phyloP scores from a whole-genome alignment of 495 filamentous ascomycete genomes.

The Trichocladium antarcticum region DNA sequence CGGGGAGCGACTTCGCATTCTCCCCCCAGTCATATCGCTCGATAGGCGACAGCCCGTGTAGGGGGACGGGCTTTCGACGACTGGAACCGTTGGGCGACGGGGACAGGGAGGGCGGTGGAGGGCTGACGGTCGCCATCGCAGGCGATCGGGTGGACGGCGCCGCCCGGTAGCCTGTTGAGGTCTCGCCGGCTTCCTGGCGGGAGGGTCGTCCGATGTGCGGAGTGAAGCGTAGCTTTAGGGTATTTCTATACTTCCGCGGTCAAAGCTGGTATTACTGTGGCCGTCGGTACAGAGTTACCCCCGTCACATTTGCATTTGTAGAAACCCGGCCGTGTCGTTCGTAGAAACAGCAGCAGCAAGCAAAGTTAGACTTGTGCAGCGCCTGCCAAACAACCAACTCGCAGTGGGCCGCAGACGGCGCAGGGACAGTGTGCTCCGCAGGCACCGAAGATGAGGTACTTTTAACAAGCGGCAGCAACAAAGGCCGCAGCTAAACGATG shows the following conservation, averaged over 20 bases:
- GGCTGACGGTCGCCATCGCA: slow-evolving; percentile 38
- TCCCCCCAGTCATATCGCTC: slow-evolving; percentile 30
- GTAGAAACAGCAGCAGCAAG: no score
- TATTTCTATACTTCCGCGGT: neutral
- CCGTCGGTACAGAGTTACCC: neutral
- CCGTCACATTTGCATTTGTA: neutral
- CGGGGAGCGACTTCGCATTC: slow-evolving; percentile 25
- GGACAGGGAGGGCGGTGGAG: slow-evolving; percentile 22
- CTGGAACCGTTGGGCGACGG: slow-evolving; percentile 29
- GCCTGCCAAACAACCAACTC: no score
- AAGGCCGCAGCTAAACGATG: no score
- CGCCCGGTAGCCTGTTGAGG: slow-evolving; percentile 3
- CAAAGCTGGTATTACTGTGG: no score
- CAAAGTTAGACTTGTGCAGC: no score
- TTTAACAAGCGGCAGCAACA: no score
- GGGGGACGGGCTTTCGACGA: slow-evolving; percentile 34
- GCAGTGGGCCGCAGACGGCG: no score
- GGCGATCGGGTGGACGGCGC: slow-evolving; percentile 10
- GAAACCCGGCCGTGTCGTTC: no score
- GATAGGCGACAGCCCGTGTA: slow-evolving; percentile 21
- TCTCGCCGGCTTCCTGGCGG: slow-evolving; percentile 8
- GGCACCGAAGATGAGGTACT: no score
- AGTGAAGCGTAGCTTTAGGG: neutral
- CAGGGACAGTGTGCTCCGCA: no score
- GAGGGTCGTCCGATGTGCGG: neutral